Base-by-base conservation (phyloP, 345 rosid species). In the Alliaria petiolata region DNA sequence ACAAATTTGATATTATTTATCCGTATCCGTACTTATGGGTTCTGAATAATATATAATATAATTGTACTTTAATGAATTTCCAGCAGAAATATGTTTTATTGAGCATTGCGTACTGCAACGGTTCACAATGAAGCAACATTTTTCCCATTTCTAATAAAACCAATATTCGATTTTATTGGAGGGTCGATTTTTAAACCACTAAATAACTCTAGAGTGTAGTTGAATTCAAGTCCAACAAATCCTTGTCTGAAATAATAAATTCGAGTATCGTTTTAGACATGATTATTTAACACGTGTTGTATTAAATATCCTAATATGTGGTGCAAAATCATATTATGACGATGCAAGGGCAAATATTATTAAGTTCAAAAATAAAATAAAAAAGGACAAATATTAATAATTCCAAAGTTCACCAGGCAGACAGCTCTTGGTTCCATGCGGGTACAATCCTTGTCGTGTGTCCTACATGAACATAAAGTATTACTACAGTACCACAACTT, bases 201-300 rank as follows among this genome's bases (percentile, higher is more conserved):
- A 19, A 36, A 65, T 17, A 65, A 60, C 30, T 39, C 53, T 7
- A 39, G 13, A 53, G 35, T 40, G 36, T 58, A 46, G 67, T 44
- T 50, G 72, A 66, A 31, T 30, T 39, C n/a, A 74, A 49, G 60
- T 66, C 54, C 62, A 66, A 66, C 72, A 40, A 50, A 59, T 66
- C 66, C 61, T 58, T 74, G 72, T 66, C 78, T 49, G 62, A 49
- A 19, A 31, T 16, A 58, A 58, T 74, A 66, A 74, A 66, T 58
- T 65, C 26, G 62, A 40, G 67, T 63, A 30, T 45, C 39, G 46
- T 64, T 64, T 64, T 36, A 64, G 59, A 40, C 69, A 12, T 55
- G 1, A 19, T 55, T 35, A 44, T 35, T 5, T 0, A 57, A 58
- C 66, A 73, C 67, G 54, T 66, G 67, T 58, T 30, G 28, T 10